Evolutionary conservation across 306 rosid species (phyloP), one percentile per base, ranked within the genome.

Genomic region (Sesbania bispinosa): DNA sequence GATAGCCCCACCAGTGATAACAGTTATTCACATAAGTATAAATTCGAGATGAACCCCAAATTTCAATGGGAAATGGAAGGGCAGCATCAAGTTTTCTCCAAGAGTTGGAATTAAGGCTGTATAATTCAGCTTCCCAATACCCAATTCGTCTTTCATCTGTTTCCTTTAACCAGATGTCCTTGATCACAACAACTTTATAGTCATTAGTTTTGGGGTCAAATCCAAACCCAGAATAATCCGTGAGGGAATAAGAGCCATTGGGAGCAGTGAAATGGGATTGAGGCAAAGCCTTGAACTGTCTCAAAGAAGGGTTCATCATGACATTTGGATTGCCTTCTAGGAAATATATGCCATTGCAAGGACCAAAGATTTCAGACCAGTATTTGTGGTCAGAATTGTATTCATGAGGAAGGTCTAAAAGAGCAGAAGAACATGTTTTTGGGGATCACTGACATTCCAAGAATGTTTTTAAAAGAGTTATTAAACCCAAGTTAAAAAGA

Each of bases 351-450:
- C 80, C 80, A 24, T 76, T 76, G 66, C 75, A 76, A 30, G 80
- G 80, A 67, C 80, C 80, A 45, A 38, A 14, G 3, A 76, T 76
- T 58, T 76, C 80, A 15, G 43, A 10, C 80, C 80, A 76, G 19
- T 76, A 76, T 48, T 58, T 67, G 32, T 67, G 68, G 1, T 76
- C 75, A 11, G 80, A 76, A 51, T 47, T 33, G 14, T 57, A 76
- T 48, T 67, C 62, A 35, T 2, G 16, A 2, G 80, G 75, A 15
- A 35, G 69, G 33, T 46, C 46, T 0, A 76, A 61, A 24, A 45
- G 10, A 8, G 16, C 16, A 6, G 75, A 67, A 0, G 51, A 43
- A 66, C 69, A 46, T 0, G 45, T 1, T 14, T 23, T 45, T 27
- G 13, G 21, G 45, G 38, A 32, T 32, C 38, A 32, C n/a, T n/a